These are phyloP conservation scores for Botrytis porri DNA, from an alignment of 2,329 filamentous ascomycete genomes.

Conservation along the genomic window DNA sequence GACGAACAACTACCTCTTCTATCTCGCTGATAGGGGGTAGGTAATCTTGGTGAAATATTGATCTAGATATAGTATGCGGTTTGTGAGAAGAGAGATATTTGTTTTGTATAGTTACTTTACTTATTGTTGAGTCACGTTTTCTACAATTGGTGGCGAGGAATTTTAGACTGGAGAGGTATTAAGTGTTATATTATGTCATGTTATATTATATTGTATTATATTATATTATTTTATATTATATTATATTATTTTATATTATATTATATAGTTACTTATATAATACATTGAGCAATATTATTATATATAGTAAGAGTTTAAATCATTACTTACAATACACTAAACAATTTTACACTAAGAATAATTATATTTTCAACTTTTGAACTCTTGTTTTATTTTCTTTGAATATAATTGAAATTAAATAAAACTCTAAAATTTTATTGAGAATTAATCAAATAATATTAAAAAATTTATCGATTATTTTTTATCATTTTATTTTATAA, in stretches of 20 bases:
- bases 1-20: not conserved
- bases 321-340: too few species aligned
- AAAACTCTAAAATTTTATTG: too few species aligned
- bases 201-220: not conserved
- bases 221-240: not conserved
- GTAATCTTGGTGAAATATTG: not conserved
- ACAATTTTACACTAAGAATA: too few species aligned
- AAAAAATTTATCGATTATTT: too few species aligned
- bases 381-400: too few species aligned
- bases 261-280: not conserved
- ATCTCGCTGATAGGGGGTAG: not conserved
- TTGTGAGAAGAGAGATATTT: not conserved
- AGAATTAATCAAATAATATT: too few species aligned
- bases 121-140: not conserved
- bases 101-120: not conserved
- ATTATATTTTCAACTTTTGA: too few species aligned
- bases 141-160: not conserved
- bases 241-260: not conserved
- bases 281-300: not conserved
- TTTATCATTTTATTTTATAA: too few species aligned
- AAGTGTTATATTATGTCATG: not conserved
- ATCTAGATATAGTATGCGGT: not conserved
- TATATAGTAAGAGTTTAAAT: too few species aligned
- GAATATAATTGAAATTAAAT: too few species aligned
- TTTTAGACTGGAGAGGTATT: not conserved